Base-by-base conservation (phyloP, 164 flowering plant genomes). In the Chloranthus sessilifolius region DNA sequence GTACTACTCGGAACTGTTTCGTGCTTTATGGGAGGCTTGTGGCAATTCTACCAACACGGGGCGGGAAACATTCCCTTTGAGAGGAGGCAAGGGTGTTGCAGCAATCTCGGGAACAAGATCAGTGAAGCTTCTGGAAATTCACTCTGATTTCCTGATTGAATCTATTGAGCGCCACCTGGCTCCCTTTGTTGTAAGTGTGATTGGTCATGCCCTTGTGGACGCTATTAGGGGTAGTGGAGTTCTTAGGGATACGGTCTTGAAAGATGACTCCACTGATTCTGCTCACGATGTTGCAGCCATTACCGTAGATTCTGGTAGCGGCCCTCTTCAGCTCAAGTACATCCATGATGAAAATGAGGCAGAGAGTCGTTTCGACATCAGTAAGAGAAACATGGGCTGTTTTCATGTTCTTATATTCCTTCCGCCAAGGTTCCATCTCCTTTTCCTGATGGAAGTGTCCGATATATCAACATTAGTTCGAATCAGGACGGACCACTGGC, bases 401-500 rank as follows among this genome's bases (percentile, higher is more conserved):
- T 61, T 88, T 50, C 72, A 52, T 20, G 56, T 88, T 59, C 65
- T 92, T 68, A 84, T 88, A 64, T 88, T 88, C 68, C 92, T 92
- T 53, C 95, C 97, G 5, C 95, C 99, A 17, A 79, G 89, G 54
- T 92, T 69, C 58, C 97, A 92, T 75, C 95, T 88, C 8, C 95
- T 92, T 40, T 80, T 92, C 47, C 86, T 73, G 56, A 78, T 92
- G 85, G 99, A 92, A 69, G 85, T 88, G 5, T 44, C 66, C 26
- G 83, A 82, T 45, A 12, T 63, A 54, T 81, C 95, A 31, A 92
- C 99, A 46, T 70, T 88, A 22, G 95, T 88, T 59, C 79, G 89
- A 22, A 82, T 92, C 48, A 73, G 99, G 70, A 88, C 99, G 23
- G 95, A 92, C 72, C 83, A 86, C 64, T 92, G 97, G 99, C 99